Conservation (phyloP, 139 green algal genomes). For the Chlorella ohadii region DNA sequence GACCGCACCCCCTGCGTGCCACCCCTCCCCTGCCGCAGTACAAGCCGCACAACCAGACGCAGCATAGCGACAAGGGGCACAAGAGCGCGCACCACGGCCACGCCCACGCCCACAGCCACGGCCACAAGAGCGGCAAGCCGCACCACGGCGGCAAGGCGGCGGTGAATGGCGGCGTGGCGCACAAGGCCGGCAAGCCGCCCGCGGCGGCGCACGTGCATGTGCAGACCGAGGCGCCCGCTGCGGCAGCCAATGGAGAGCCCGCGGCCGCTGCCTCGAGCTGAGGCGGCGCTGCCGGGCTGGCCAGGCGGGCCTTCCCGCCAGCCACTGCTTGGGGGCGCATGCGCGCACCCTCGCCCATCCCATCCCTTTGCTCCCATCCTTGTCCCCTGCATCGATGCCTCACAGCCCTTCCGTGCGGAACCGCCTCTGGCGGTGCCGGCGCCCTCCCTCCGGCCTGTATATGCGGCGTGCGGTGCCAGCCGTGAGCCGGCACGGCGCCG, state of each 20-base stretch:
- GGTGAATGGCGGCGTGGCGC: neutral
- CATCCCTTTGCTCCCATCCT: neutral
- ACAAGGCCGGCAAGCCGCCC: neutral
- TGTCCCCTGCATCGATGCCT: too few relatives aligned
- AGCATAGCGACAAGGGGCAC: constrained; percentile 14
- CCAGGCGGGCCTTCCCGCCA: too few relatives aligned
- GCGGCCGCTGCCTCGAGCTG: constrained; percentile 20
- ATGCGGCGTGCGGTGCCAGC: neutral
- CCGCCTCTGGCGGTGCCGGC: too few relatives aligned
- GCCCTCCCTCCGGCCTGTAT: too few relatives aligned
- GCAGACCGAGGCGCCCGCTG: neutral
- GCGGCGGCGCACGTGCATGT: neutral
- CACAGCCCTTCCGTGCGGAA: too few relatives aligned
- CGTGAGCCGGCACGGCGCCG: neutral
- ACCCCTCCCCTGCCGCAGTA: neutral
- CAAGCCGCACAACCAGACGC: constrained; percentile 28
- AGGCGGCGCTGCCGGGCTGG: too few relatives aligned
- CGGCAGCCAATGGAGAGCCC: neutral
- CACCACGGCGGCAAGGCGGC: neutral
- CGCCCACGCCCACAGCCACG: neutral
- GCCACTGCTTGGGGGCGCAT: too few relatives aligned
- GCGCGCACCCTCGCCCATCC: neutral
- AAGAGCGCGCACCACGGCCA: neutral
- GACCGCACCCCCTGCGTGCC: neutral
- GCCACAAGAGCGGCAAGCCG: constrained; percentile 13